Evolutionary conservation across 306 rosid species (phyloP), one percentile per base, ranked within the genome.

Genomic region (Castanospermum australe): DNA sequence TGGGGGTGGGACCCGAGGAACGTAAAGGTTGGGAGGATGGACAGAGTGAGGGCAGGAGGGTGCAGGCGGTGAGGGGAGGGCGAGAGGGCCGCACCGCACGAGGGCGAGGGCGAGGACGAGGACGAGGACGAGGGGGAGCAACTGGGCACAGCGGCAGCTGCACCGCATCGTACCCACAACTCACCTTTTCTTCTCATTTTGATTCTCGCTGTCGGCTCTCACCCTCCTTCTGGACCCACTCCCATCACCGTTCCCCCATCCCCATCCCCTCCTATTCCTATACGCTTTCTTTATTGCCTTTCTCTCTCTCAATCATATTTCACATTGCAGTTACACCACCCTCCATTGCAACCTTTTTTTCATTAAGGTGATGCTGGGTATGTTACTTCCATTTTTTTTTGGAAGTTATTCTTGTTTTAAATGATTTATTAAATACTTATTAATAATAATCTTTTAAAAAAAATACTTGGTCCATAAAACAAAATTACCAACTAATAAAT

Each of bases 151-250:
- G 57, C n/a, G 54, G 39, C 48, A 15, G 10, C 50, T 39, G 10
- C 84, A 73, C 61, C 12, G 11, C 25, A 33, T 73, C 82, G 84
- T 84, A 78, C 85, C 85, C 59, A 42, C 56, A 55, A n/a, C 71
- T 72, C 84, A 62, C 30, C 68, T 71, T 57, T 59, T 76, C 78
- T 73, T 74, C 84, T 72, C 67, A 69, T 59, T 79, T 78, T 52
- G 92, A 89, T 86, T 89, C 93, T 82, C 42, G 88, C 83, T 88
- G 93, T 89, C 90, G 83, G 80, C 73, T 78, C 65, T 38, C 69
- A 20, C 20, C 8, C 18, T 73, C 77, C 12, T 21, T 72, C 4
- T 30, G 50, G 47, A 28, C 85, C 84, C 80, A 71, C 69, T 4
- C 17, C 39, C n/a, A 45, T 5, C 20, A n/a, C 52, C 33, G n/a